A percentile compares a stretch with the other conserved stretches of the same genome.
Evolutionary conservation across 441 rosid genomes (phyloP).

Genomic region (Erysimum cheiri): DNA sequence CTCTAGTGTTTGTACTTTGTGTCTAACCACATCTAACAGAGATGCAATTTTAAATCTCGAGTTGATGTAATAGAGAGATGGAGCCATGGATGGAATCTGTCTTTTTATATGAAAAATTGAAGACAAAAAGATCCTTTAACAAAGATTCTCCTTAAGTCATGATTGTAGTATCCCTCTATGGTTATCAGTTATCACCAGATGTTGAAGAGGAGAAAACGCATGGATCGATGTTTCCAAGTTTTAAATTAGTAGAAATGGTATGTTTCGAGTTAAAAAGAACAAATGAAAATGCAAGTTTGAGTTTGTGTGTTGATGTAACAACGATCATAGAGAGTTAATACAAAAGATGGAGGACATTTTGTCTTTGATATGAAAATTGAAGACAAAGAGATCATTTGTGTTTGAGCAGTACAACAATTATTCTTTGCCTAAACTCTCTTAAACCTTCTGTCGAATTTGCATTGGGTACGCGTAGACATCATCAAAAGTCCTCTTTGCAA

Average conservation of each 20-base stretch:
- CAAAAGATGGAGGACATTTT: slow-evolving; percentile 12
- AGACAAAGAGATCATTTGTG: slow-evolving; percentile 38
- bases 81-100: background rate
- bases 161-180: background rate
- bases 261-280: background rate
- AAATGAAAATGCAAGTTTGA: background rate
- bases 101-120: slow-evolving; percentile 6
- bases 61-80: slow-evolving; percentile 13
- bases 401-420: slow-evolving; percentile 36
- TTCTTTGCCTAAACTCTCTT: slow-evolving; percentile 32
- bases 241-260: background rate
- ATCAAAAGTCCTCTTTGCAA: slow-evolving; percentile 52
- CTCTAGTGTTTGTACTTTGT: slow-evolving; percentile 19
- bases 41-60: slow-evolving; percentile 20
- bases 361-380: slow-evolving; percentile 26
- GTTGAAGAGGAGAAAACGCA: background rate
- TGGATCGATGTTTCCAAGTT: background rate
- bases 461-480: slow-evolving; percentile 32
- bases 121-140: slow-evolving; percentile 7
- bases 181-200: too few relatives aligned
- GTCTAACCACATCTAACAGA: slow-evolving; percentile 9
- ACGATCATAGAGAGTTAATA: slow-evolving; percentile 11
- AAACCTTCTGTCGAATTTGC: slow-evolving; percentile 33
- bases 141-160: background rate
- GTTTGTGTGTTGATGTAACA: background rate